Base-by-base conservation (phyloP, 2,329 filamentous ascomycete genomes). In the Diplodia mutila region DNA sequence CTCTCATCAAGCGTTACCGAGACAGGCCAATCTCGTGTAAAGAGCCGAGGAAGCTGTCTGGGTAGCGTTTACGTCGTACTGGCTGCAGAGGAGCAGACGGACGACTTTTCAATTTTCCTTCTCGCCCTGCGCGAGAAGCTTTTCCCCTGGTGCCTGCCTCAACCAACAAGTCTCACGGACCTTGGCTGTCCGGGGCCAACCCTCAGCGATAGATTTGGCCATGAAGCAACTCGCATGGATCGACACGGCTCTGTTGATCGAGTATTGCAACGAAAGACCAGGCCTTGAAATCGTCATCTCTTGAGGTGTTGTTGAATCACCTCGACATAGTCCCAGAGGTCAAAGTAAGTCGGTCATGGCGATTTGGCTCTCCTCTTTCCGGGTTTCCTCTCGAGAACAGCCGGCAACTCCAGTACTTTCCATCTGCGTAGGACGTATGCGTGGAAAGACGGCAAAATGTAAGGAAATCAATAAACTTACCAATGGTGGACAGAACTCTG, bases 401-500 rank as follows among this genome's bases (percentile, higher is more conserved):
- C n/a, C 42, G 42, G n/a, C n/a, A n/a, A n/a, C 16, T 46, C 39
- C n/a, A 18, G n/a, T 18, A 46, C 34, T 12, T 42, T 14, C 2
- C 16, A 5, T 42, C 37, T 18, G 37, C 37, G 16, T 18, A 42
- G 14, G 37, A 42, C 14, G 18, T 42, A 18, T 42, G 37, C 16
- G 16, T n/a, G 16, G 37, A 42, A 42, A 18, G 16, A 42, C 7
- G 1, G 23, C 8, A 25, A 25, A 7, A 16, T 23, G 16, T 11
- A 51, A 29, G 42, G 23, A 51, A 51, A 18, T 16, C 11, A 7
- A 25, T 34, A 11, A 21, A 87, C 92, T 85, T 88, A 97, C 94
- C 93, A 80, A 98, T 85, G 29, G 95, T 99, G 70, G 91, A 96
- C 82, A 98, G 88, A 63, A 97, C 86, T 76, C 95, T 89, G 71